Conservation (phyloP, 2,329 filamentous ascomycete genomes). For the Xylaria sp. region DNA sequence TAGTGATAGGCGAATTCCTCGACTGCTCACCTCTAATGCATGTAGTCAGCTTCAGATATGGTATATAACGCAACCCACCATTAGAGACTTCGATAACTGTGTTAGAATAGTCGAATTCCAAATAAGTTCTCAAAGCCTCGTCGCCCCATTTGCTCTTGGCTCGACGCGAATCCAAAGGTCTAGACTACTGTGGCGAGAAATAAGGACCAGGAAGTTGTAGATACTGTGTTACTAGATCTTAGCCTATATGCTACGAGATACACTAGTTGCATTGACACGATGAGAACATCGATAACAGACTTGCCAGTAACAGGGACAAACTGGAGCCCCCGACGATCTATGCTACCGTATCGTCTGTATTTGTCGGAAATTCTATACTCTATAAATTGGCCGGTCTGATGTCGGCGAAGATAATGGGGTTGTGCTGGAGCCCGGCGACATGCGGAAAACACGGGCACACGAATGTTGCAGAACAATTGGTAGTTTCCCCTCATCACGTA, state of each 20-base stretch:
- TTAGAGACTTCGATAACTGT: not conserved
- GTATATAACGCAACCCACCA: not conserved
- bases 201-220: not conserved
- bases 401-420: constrained; percentile 1
- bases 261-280: not conserved
- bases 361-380: not conserved
- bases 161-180: not conserved
- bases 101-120: not conserved
- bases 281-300: not conserved
- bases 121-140: not conserved
- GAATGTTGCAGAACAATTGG: constrained; percentile 10
- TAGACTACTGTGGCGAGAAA: constrained; percentile 1
- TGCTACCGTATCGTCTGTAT: not conserved
- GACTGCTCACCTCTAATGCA: not conserved
- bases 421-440: not conserved
- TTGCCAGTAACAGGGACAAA: not conserved
- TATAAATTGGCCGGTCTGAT: not conserved
- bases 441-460: not conserved
- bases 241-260: not conserved
- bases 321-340: not conserved
- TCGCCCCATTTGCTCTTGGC: not conserved
- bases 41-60: not conserved
- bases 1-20: not conserved
- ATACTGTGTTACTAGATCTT: not conserved
- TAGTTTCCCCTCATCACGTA: constrained; percentile 10